phyloP scores from a whole-genome alignment of 169 alveolate species.

The Plasmodium ovale region DNA sequence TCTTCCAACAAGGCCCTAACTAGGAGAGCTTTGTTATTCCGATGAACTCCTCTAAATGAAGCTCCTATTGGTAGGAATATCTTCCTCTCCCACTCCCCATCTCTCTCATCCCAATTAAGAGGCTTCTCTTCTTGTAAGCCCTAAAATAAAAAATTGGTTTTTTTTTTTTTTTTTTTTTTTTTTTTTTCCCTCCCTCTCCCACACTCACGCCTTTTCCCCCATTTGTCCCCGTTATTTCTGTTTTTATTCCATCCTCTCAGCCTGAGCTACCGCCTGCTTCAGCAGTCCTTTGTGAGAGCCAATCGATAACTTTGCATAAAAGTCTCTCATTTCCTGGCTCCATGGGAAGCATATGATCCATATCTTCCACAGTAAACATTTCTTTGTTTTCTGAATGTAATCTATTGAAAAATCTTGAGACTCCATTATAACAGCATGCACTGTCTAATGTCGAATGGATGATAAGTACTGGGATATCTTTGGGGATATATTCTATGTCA shows the following conservation, averaged over 20 bases:
- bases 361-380: neutral
- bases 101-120: no score
- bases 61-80: no score
- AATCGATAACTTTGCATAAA: slow-evolving; percentile 2
- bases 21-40: no score
- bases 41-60: no score
- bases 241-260: neutral
- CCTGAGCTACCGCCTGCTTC: neutral
- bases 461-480: neutral
- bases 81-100: no score
- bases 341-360: slow-evolving; percentile 27
- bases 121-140: no score
- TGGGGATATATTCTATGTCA: neutral
- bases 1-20: no score
- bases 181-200: no score
- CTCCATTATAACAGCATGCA: neutral
- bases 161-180: no score
- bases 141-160: no score
- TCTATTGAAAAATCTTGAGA: neutral
- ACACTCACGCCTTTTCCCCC: no score
- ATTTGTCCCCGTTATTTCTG: no score
- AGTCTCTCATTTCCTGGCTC: slow-evolving; percentile 34
- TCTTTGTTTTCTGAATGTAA: slow-evolving; percentile 12
- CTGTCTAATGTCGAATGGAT: slow-evolving; percentile 6
- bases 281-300: neutral